Evolutionary conservation across 495 filamentous ascomycete genomes (phyloP), one percentile per base, ranked within the genome.

Genomic region (Letharia columbiana): DNA sequence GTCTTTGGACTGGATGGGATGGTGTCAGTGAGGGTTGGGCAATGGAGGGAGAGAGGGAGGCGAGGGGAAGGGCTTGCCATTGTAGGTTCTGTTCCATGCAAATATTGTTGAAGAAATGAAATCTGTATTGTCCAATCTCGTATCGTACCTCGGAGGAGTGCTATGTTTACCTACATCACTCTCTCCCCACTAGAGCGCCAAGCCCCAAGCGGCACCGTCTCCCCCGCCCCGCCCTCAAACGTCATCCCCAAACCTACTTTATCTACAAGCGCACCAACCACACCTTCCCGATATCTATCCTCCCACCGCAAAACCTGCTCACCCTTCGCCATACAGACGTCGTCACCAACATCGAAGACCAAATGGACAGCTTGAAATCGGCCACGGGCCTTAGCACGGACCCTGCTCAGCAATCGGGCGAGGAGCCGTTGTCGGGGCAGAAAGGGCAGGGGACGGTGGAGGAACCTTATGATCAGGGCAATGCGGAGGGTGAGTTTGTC

Each of bases 1-100:
- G 82, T 98, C 94, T 85, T 93, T 95, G 77, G 89, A 90, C 90
- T 92, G 73, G 42, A 23, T 56, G 50, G 37, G 35, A 2, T 15
- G 15, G 9, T 64, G 41, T 60, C 31, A 59, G 44, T 62, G 18
- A 45, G 35, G 28, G 31, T 10, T 59, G 20, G 44, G 23, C 1
- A 39, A 17, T 20, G 11, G 13, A 33, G 49, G 9, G 28, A n/a
- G 23, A 3, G 8, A 28, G 23, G 0, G 31, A 62, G 9, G 60
- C 23, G 54, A 28, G 33, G 0, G 41, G 66, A 6, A 60, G 35
- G 6, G 47, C 45, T 40, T 39, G 50, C 62, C 62, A 64, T 64
- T 64, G 50, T 45, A 28, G 23, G 23, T 28, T 28, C 23, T 28
- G 23, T 28, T 28, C 23, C 23, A 28, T 28, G 23, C 23, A 28